Percentiles rank a stretch among this genome's conserved stretches.
These are phyloP conservation scores for rapeseed (Brassica napus) DNA, from an alignment of 345 rosid genomes.

Conservation along the genomic window DNA sequence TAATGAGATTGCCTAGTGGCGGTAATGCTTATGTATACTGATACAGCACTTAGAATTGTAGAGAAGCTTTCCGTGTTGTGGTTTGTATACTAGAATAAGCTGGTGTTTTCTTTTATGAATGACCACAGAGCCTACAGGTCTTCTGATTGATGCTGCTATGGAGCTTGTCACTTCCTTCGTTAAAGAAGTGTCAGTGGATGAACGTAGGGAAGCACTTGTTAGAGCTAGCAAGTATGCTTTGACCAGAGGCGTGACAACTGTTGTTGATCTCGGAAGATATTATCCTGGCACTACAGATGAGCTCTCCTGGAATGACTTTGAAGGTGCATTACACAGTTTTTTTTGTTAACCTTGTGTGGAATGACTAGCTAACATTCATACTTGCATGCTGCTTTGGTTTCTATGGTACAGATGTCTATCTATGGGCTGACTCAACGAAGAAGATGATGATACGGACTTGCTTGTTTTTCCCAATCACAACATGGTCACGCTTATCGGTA, in stretches of 20 bases:
- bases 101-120: constrained; percentile 14
- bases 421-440: constrained; percentile 76
- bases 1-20: constrained; percentile 56
- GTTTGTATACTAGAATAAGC: constrained; percentile 14
- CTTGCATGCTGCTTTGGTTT: constrained; percentile 2
- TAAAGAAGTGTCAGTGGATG: constrained; percentile 67
- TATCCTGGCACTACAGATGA: constrained; percentile 66
- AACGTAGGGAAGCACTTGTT: constrained; percentile 79
- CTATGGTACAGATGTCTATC: constrained; percentile 65
- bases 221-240: constrained; percentile 76
- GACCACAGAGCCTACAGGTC: constrained; percentile 66
- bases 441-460: constrained; percentile 81
- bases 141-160: constrained; percentile 88
- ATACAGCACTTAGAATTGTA: background rate
- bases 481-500: constrained; percentile 75
- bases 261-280: constrained; percentile 84
- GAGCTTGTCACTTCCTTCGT: constrained; percentile 56
- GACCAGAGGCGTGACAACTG: constrained; percentile 81
- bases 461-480: constrained; percentile 82
- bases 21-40: constrained; percentile 45
- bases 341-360: background rate
- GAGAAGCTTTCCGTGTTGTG: background rate
- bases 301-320: constrained; percentile 79
- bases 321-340: constrained; percentile 52
- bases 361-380: background rate